A percentile compares a stretch with the other conserved stretches of the same genome.
Conservation (phyloP, 2,329 filamentous ascomycete genomes). For the Microdochium paspali region DNA sequence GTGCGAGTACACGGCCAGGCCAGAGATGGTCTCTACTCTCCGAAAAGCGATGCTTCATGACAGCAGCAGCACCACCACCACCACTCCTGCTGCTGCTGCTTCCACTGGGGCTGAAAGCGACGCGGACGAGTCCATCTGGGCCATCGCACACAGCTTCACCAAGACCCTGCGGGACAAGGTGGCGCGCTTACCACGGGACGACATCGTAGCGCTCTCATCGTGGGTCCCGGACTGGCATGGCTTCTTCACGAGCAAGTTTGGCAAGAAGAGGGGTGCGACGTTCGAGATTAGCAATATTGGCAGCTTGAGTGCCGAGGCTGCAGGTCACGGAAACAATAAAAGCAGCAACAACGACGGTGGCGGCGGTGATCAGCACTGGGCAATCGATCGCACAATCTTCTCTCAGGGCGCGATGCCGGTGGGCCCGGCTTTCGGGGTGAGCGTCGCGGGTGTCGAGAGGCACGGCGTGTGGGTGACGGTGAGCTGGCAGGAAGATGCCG, state of each 20-base stretch:
- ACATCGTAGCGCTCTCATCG: constrained; percentile 29
- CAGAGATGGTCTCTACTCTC: constrained; percentile 13
- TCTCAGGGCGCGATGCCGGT: constrained; percentile 35
- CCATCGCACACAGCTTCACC: constrained; percentile 24
- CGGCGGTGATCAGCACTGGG: constrained; percentile 14
- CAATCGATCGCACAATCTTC: constrained; percentile 36
- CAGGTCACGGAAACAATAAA: not conserved
- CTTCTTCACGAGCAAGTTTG: constrained; percentile 31
- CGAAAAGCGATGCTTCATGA: constrained; percentile 8
- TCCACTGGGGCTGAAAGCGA: not conserved
- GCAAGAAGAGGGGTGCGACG: constrained; percentile 27
- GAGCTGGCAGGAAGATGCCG: constrained; percentile 36
- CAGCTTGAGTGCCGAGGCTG: constrained; percentile 15
- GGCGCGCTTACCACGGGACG: constrained; percentile 28
- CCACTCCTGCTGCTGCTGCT: constrained; percentile 6
- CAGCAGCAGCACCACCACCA: too few species aligned
- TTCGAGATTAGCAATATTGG: constrained; percentile 48
- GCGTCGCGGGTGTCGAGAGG: constrained; percentile 33
- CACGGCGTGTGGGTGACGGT: constrained; percentile 30
- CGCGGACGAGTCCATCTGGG: not conserved
- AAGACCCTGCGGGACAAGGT: constrained; percentile 22
- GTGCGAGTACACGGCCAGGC: constrained; percentile 20
- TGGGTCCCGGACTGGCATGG: constrained; percentile 32
- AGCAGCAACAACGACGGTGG: constrained; percentile 2
- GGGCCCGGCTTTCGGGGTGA: constrained; percentile 33